Base-by-base conservation (phyloP, 2,329 filamentous ascomycete species). In the Colletotrichum echinochloae region DNA sequence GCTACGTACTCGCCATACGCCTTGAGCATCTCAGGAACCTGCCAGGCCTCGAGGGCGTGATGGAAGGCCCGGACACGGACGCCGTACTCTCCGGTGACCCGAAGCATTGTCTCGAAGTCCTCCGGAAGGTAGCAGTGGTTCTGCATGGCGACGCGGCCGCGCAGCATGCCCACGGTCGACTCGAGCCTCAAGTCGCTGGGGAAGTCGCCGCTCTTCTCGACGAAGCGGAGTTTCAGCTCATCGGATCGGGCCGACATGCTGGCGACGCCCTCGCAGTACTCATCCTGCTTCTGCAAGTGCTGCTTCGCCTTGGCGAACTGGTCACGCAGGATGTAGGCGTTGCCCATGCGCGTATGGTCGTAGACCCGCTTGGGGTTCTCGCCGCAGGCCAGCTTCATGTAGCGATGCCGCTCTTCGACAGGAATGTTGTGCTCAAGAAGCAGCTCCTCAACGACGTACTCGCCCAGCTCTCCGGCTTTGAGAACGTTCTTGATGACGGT, bases 371-470 rank as follows among this genome's bases (percentile, higher is more conserved):
- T 81, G n/a, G 82, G 82, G 70, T 85, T 85, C 74, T 84, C 83
- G 11, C 83, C 83, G 70, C 82, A 82, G 1, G 83, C 83, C 79
- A 84, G 82, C 74, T 85, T 85, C 77, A 85, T 80, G 72, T 83
- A 84, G 37, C 80, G 73, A 26, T 74, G 75, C 4, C 81, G 77
- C 35, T 80, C 75, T 11, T 72, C 66, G 16, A 70, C 30, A 1
- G 78, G 77, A 8, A 83, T 65, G 6, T 80, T 81, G 63, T 80
- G 77, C 74, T 84, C 83, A 18, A 84, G 75, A 12, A 83, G 74
- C 55, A 84, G 73, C 57, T 83, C 82, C 67, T 82, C 81, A 14
- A 83, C 79, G 12, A 83, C 77, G 14, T 79, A 78, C 64, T 84
- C 82, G 1, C 76, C 77, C 64, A 78, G 61, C 23, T 75, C 71